Evolutionary conservation across 805 yeast species (phyloP).

Genomic region (Hanseniaspora valbyensis): DNA sequence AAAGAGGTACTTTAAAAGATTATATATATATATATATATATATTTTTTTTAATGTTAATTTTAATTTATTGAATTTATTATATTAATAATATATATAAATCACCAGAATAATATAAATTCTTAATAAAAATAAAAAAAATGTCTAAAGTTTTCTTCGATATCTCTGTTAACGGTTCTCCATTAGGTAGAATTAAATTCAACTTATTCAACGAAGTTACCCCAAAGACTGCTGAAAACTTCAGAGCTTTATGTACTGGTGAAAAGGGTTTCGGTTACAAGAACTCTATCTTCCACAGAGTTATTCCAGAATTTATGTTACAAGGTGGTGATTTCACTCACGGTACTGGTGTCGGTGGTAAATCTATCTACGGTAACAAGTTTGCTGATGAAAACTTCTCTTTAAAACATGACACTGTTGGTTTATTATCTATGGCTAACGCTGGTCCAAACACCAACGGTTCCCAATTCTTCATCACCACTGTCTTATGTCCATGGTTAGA

Average conservation of each 20-base stretch:
- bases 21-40: too few species aligned
- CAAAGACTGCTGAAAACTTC: slow-evolving; percentile 74
- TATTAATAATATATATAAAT: too few species aligned
- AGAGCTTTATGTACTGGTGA: slow-evolving; percentile 81
- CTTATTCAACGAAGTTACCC: slow-evolving; percentile 37
- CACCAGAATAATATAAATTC: too few species aligned
- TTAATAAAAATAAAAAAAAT: slow-evolving; percentile 28
- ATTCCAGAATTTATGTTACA: slow-evolving; percentile 94
- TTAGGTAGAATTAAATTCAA: slow-evolving; percentile 34
- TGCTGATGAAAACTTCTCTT: slow-evolving; percentile 50
- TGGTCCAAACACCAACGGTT: slow-evolving; percentile 87
- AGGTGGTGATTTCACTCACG: slow-evolving; percentile 81
- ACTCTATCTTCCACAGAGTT: slow-evolving; percentile 83
- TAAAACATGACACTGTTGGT: slow-evolving; percentile 70
- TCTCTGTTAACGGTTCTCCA: slow-evolving; percentile 64
- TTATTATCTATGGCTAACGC: slow-evolving; percentile 85
- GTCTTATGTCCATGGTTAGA: slow-evolving; percentile 69
- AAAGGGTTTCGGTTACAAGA: slow-evolving; percentile 76
- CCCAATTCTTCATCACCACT: slow-evolving; percentile 82
- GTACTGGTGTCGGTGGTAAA: slow-evolving; percentile 90
- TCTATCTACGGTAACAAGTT: slow-evolving; percentile 67
- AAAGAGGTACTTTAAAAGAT: too few species aligned
- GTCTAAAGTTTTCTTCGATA: slow-evolving; percentile 73
- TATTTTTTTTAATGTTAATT: too few species aligned
- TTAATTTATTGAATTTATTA: too few species aligned